These are phyloP conservation scores for Simmondsia chinensis DNA, from an alignment of 148 eudicot species.

Conservation along the genomic window DNA sequence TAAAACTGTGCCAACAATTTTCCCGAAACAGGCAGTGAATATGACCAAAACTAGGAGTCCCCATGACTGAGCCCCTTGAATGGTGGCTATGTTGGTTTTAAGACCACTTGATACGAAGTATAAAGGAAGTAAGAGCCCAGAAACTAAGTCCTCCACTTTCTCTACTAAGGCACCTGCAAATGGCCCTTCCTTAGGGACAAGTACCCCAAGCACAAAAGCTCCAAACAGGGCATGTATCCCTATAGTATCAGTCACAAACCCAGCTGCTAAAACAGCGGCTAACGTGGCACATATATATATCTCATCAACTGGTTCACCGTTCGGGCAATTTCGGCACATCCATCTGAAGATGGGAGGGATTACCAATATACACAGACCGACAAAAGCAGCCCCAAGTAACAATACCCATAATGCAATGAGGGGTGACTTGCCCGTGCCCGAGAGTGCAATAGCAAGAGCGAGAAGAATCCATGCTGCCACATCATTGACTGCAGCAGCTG, in stretches of 20 bases:
- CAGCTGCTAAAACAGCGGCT: constrained; percentile 24
- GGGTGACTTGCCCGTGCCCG: constrained; percentile 18
- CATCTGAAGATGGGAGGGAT: constrained; percentile 21
- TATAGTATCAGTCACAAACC: constrained; percentile 32
- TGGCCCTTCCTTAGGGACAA: constrained; percentile 34
- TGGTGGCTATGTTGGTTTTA: constrained; percentile 21
- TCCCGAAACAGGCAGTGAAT: constrained; percentile 22
- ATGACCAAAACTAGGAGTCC: constrained; percentile 26
- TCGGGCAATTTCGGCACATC: constrained; percentile 18
- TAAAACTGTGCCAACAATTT: constrained; percentile 19
- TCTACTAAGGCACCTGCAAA: constrained; percentile 25
- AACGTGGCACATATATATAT: constrained; percentile 20
- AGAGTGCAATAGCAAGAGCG: constrained; percentile 34
- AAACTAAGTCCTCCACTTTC: constrained; percentile 29
- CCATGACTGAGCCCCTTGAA: constrained; percentile 25
- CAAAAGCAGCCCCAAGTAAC: constrained; percentile 22
- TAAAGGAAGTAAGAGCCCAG: constrained; percentile 27
- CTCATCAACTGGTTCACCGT: constrained; percentile 21
- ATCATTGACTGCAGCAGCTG: constrained; percentile 41
- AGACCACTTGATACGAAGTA: constrained; percentile 33
- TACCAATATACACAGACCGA: constrained; percentile 4
- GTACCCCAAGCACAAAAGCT: constrained; percentile 30
- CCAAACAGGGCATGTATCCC: constrained; percentile 48
- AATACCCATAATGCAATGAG: constrained; percentile 33
- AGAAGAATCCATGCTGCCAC: constrained; percentile 41